phyloP scores from a whole-genome alignment of 106 monocot genomes.

The Dactylorhiza incarnata region DNA sequence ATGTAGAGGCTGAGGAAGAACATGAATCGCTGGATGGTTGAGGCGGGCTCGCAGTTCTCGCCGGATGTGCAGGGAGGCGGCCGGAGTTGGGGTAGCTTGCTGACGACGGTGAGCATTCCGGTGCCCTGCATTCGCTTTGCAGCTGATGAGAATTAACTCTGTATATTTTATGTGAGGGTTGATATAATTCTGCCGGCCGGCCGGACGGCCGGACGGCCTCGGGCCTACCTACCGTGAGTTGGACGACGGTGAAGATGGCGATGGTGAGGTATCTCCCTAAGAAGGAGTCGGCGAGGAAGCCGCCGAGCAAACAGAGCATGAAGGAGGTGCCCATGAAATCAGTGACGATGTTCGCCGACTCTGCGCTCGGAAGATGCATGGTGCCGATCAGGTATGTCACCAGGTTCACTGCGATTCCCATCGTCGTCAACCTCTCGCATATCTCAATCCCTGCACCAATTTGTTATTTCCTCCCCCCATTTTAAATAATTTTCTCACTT shows the following conservation, averaged over 20 bases:
- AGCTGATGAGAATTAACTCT: slow-evolving; percentile 42
- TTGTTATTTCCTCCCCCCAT: too few relatives aligned
- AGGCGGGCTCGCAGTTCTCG: slow-evolving; percentile 23
- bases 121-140: slow-evolving; percentile 26
- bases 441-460: slow-evolving; percentile 45
- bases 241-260: slow-evolving; percentile 51
- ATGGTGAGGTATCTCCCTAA: slow-evolving; percentile 65
- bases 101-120: slow-evolving; percentile 33
- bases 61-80: slow-evolving; percentile 34
- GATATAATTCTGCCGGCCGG: too few relatives aligned
- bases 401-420: slow-evolving; percentile 79
- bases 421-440: slow-evolving; percentile 64
- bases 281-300: slow-evolving; percentile 75
- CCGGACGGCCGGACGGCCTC: too few relatives aligned
- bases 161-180: too few relatives aligned
- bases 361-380: slow-evolving; percentile 64
- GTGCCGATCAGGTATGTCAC: slow-evolving; percentile 65
- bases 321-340: slow-evolving; percentile 80
- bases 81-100: slow-evolving; percentile 41
- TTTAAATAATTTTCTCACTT: too few relatives aligned
- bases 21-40: slow-evolving; percentile 29
- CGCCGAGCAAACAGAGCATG: slow-evolving; percentile 64
- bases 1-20: slow-evolving; percentile 54
- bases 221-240: too few relatives aligned
- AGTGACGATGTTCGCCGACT: slow-evolving; percentile 65